Conservation (phyloP, 2,329 filamentous ascomycete genomes). For the Rhynchosporium secalis region DNA sequence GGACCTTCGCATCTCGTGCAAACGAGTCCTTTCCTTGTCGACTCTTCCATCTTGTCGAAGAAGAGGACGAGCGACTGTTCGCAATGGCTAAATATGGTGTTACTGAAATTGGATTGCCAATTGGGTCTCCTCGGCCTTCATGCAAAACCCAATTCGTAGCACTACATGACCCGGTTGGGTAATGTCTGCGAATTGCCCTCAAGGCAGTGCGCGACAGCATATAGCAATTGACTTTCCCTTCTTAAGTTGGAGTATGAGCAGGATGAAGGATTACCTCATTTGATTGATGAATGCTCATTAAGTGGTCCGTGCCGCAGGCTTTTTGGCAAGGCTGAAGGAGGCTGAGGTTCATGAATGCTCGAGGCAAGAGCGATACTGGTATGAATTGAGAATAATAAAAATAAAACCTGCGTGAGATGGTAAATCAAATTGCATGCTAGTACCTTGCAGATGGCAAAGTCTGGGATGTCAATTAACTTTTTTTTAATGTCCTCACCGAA, state of each 20-base stretch:
- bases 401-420: too few species aligned
- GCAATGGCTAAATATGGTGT: neutral
- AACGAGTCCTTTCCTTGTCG: constrained; percentile 75
- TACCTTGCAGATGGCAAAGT: too few species aligned
- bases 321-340: constrained; percentile 2
- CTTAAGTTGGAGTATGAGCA: neutral
- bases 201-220: constrained; percentile 34
- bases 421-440: too few species aligned
- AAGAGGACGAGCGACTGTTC: constrained; percentile 43
- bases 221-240: constrained; percentile 20
- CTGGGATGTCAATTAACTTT: too few species aligned
- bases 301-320: constrained; percentile 12
- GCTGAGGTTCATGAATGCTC: neutral
- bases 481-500: too few species aligned
- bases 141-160: constrained; percentile 12
- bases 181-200: constrained; percentile 22
- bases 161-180: constrained; percentile 3
- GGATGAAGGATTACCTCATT: neutral
- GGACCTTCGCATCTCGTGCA: constrained; percentile 72
- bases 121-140: too few species aligned
- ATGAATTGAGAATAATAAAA: too few species aligned
- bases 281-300: neutral
- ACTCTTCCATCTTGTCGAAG: constrained; percentile 78
- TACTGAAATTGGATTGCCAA: neutral
- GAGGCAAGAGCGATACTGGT: too few species aligned